These are phyloP conservation scores for Helichrysum umbraculigerum DNA, from an alignment of 129 eudicot species.

Conservation along the genomic window DNA sequence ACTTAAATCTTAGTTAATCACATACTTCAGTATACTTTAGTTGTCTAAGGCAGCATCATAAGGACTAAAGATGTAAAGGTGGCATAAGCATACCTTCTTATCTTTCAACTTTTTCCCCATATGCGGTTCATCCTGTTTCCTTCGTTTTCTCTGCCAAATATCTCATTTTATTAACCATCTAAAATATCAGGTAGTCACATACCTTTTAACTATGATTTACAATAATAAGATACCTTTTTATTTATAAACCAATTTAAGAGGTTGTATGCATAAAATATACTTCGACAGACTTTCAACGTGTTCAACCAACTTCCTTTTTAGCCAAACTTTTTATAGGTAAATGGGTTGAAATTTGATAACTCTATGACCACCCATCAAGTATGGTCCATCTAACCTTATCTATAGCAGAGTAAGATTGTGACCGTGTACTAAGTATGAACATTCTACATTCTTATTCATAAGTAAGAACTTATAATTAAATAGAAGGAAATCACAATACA, in stretches of 20 bases:
- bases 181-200: not conserved
- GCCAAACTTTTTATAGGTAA: not conserved
- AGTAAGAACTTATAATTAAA: not conserved
- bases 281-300: not conserved
- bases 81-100: slow-evolving; percentile 56
- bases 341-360: not conserved
- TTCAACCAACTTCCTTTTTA: slow-evolving; percentile 12
- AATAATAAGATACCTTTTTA: not conserved
- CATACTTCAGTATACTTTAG: not conserved
- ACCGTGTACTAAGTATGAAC: not conserved
- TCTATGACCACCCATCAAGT: not conserved
- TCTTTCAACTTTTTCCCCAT: slow-evolving; percentile 66
- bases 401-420: not conserved
- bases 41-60: slow-evolving; percentile 6
- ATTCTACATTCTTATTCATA: slow-evolving; percentile 5
- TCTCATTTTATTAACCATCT: slow-evolving; percentile 24
- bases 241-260: not conserved
- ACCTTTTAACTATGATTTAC: not conserved
- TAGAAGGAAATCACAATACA: not conserved
- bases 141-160: slow-evolving; percentile 78
- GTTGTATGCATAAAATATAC: not conserved
- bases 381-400: not conserved
- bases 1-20: not conserved
- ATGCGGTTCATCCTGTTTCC: slow-evolving; percentile 66
- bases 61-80: not conserved